phyloP scores from a whole-genome alignment of 2,329 filamentous ascomycete species.

The Colletotrichum sp. region DNA sequence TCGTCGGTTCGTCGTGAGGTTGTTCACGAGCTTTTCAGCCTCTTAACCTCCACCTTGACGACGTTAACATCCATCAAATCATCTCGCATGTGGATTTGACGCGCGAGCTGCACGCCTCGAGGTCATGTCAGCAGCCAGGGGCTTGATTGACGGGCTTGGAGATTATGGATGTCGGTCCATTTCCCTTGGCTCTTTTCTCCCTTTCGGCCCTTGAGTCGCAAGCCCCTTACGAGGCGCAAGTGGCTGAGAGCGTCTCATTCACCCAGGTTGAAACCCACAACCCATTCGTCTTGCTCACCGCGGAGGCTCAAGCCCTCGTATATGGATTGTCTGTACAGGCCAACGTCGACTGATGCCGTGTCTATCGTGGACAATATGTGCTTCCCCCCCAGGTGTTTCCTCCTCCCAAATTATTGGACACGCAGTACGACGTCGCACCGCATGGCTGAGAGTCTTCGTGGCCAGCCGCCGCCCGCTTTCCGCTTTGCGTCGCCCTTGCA shows the following conservation, averaged over 20 bases:
- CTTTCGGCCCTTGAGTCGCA: background rate
- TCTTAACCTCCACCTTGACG: background rate
- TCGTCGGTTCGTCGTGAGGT: background rate
- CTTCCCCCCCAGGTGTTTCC: background rate
- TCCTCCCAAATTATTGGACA: background rate
- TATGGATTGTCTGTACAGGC: background rate
- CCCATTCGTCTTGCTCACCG: background rate
- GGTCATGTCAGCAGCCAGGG: background rate
- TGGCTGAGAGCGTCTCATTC: background rate
- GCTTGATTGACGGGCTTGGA: background rate
- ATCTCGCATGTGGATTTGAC: background rate
- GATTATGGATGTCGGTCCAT: background rate
- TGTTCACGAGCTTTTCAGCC: background rate
- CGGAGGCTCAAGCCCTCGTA: background rate
- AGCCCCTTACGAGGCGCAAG: background rate
- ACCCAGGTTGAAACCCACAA: background rate
- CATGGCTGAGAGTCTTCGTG: background rate
- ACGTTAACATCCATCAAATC: background rate
- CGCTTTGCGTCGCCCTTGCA: slow-evolving; percentile 1
- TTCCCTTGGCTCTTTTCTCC: background rate
- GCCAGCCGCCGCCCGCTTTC: slow-evolving; percentile 9
- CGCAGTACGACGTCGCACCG: slow-evolving; percentile 5
- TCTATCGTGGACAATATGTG: background rate
- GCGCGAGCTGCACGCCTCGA: background rate
- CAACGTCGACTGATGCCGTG: background rate